A percentile compares a stretch with the other conserved stretches of the same genome.
These are phyloP conservation scores for Yamadazyma oceani DNA, from an alignment of 1,139 yeast genomes.

Conservation along the genomic window DNA sequence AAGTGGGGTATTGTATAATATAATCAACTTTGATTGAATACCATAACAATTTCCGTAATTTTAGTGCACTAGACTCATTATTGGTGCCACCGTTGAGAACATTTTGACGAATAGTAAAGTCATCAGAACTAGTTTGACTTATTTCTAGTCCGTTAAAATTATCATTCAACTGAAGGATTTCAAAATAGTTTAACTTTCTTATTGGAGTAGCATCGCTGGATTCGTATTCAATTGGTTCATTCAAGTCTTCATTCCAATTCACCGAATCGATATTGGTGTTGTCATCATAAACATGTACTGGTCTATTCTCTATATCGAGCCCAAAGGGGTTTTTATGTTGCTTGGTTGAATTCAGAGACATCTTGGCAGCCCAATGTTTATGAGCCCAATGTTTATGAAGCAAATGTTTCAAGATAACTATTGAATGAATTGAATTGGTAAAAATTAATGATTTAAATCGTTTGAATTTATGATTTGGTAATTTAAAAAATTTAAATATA, in stretches of 20 bases:
- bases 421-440: slow-evolving; percentile 30
- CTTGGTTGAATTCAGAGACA: too few relatives aligned
- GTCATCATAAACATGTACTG: not conserved
- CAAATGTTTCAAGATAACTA: slow-evolving; percentile 32
- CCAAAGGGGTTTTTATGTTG: too few relatives aligned
- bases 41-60: slow-evolving; percentile 35
- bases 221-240: slow-evolving; percentile 20
- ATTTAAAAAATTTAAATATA: slow-evolving; percentile 19
- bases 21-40: slow-evolving; percentile 30
- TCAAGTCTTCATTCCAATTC: slow-evolving; percentile 17
- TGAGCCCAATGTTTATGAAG: slow-evolving; percentile 13
- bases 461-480: slow-evolving; percentile 9
- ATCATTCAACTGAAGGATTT: slow-evolving; percentile 25
- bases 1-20: slow-evolving; percentile 20
- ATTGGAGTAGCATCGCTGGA: slow-evolving; percentile 13
- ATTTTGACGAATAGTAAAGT: slow-evolving; percentile 4
- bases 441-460: slow-evolving; percentile 22
- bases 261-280: slow-evolving; percentile 7
- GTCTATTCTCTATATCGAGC: too few relatives aligned
- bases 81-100: slow-evolving; percentile 1
- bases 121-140: slow-evolving; percentile 14
- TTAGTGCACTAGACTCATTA: slow-evolving; percentile 25
- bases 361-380: not conserved
- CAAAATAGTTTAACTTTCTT: slow-evolving; percentile 24
- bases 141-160: slow-evolving; percentile 27